Conservation (phyloP, 2,329 filamentous ascomycete species). For the Coleophoma crateriformis region DNA sequence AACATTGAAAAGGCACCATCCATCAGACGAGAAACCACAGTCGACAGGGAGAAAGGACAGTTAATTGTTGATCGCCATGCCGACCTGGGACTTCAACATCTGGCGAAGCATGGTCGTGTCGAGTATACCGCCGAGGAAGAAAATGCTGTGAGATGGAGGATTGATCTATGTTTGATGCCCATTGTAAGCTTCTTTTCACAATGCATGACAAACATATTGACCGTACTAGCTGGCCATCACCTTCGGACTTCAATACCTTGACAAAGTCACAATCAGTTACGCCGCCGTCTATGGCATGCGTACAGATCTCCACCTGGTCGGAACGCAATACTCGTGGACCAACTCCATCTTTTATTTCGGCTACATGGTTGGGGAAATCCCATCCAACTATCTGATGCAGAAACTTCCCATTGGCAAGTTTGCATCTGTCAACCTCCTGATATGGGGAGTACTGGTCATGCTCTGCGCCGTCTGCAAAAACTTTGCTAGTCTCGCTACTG, state of each 20-base stretch:
- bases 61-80: no score
- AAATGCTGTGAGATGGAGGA: not conserved
- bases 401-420: constrained; percentile 45
- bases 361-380: constrained; percentile 31
- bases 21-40: no score
- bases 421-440: constrained; percentile 44
- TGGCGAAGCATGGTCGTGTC: not conserved
- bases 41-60: no score
- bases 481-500: constrained; percentile 52
- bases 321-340: constrained; percentile 45
- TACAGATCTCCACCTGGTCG: constrained; percentile 45
- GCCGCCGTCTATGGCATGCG: constrained; percentile 51
- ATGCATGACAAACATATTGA: not conserved
- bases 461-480: constrained; percentile 55
- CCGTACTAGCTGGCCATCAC: not conserved
- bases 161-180: not conserved
- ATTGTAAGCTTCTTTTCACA: not conserved
- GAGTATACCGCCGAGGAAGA: not conserved
- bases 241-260: constrained; percentile 14
- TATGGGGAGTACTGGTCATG: constrained; percentile 41
- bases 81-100: no score
- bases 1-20: no score
- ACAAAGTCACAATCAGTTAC: constrained; percentile 42
- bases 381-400: constrained; percentile 47
- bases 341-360: constrained; percentile 29